Conservation (phyloP, 2,329 filamentous ascomycete genomes). For the Didymella exigua region DNA sequence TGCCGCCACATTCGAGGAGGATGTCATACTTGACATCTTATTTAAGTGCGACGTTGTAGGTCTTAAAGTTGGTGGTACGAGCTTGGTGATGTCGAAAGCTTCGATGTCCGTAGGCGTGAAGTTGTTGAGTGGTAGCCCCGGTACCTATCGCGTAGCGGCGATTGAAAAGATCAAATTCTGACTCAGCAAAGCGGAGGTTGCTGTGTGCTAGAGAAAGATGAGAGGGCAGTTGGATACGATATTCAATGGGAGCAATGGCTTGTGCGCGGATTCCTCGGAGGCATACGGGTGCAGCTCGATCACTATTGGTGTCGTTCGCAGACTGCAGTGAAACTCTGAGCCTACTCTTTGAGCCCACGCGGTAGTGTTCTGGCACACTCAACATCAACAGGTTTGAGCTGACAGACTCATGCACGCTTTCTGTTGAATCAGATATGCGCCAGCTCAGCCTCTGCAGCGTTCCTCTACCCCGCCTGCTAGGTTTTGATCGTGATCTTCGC, state of each 20-base stretch:
- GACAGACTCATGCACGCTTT: not conserved
- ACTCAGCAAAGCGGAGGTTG: slow-evolving; percentile 3
- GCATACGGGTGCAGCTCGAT: slow-evolving; percentile 18
- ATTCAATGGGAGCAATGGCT: slow-evolving; percentile 19
- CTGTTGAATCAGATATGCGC: not conserved
- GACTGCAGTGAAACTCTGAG: slow-evolving; percentile 22
- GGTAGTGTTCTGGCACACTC: not conserved
- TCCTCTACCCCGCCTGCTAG: not conserved
- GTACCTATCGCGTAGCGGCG: slow-evolving; percentile 27
- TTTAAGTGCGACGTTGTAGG: slow-evolving; percentile 22
- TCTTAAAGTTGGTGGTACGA: slow-evolving; percentile 28
- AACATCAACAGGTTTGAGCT: not conserved
- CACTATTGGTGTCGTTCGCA: slow-evolving; percentile 4
- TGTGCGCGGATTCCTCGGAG: slow-evolving; percentile 31
- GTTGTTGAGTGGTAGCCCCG: slow-evolving; percentile 17
- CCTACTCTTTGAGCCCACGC: not conserved
- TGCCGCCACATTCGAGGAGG: slow-evolving; percentile 26
- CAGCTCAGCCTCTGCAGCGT: not conserved
- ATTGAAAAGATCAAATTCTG: slow-evolving; percentile 27
- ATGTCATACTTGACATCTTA: slow-evolving; percentile 28
- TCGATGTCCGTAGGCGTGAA: slow-evolving; percentile 13
- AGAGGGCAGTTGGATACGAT: slow-evolving; percentile 15
- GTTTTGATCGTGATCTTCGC: not conserved
- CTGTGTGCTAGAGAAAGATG: not conserved
- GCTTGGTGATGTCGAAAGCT: slow-evolving; percentile 21